Conservation (phyloP, 208 protist species). For the Kentomonas sorsogonicus region DNA sequence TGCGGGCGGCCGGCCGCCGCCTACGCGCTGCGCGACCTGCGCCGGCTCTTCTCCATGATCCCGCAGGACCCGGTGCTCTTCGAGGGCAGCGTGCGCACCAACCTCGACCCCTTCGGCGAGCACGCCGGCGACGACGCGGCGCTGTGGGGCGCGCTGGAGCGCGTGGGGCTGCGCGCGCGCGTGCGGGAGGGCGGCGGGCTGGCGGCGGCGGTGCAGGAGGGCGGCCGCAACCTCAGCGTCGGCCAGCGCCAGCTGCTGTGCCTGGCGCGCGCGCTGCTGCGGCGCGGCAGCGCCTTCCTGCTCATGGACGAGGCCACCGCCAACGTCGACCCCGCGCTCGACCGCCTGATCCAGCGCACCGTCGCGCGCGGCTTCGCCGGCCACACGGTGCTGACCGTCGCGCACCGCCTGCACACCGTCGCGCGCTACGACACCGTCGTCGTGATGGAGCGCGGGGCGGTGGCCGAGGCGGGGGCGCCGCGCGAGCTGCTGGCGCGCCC, state of each 20-base stretch:
- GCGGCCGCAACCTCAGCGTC: conserved; percentile 62
- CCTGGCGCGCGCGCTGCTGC: conserved; percentile 63
- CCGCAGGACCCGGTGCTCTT: conserved; percentile 80
- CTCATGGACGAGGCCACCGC: conserved; percentile 77
- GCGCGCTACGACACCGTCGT: conserved; percentile 56
- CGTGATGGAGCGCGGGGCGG: conserved; percentile 59
- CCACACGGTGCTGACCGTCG: conserved; percentile 67
- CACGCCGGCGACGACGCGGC: conserved; percentile 27
- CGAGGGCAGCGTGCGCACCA: conserved; percentile 62
- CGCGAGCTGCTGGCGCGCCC: conserved; percentile 19
- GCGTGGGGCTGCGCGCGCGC: conserved; percentile 38
- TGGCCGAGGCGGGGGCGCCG: conserved; percentile 23
- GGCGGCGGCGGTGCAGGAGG: conserved; percentile 44
- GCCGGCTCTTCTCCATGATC: conserved; percentile 60
- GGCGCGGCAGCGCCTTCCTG: conserved; percentile 41
- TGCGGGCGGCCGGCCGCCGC: conserved; percentile 20
- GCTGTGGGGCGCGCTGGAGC: conserved; percentile 41
- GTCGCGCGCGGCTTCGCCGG: conserved; percentile 34
- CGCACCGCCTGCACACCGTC: conserved; percentile 66
- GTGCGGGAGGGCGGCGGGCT: conserved; percentile 21
- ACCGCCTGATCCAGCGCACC: conserved; percentile 48
- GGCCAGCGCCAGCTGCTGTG: conserved; percentile 75
- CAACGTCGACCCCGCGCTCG: conserved; percentile 53
- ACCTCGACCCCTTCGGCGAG: conserved; percentile 69
- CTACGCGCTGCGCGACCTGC: conserved; percentile 43